A percentile compares a stretch with the other conserved stretches of the same genome.
These are phyloP conservation scores for Elaeis guineensis DNA, from an alignment of 176 grass and related monocot genomes.

Conservation along the genomic window DNA sequence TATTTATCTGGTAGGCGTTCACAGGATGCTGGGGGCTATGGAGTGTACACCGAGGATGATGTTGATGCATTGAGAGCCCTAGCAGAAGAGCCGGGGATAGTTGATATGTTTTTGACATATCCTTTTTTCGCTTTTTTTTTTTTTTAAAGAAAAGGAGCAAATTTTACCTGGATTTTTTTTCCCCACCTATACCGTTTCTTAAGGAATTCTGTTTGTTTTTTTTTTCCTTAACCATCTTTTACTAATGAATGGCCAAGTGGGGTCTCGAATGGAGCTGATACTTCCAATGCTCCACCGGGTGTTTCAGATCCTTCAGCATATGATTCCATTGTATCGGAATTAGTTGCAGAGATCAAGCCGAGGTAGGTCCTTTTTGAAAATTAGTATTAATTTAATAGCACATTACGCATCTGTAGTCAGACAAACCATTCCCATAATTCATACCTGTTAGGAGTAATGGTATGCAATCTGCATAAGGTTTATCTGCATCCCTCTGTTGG, in stretches of 20 bases:
- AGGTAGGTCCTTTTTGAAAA: conserved; percentile 25
- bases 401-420: no score
- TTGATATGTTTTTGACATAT: conserved; percentile 96
- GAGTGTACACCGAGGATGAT: conserved; percentile 59
- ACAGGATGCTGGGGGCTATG: conserved; percentile 28
- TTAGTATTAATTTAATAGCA: no score
- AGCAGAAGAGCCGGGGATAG: conserved; percentile 56
- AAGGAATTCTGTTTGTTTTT: neutral
- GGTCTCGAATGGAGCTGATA: conserved; percentile 47
- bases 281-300: conserved; percentile 35
- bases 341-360: conserved; percentile 77
- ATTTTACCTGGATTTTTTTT: no score
- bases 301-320: conserved; percentile 48
- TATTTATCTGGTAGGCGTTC: conserved; percentile 65
- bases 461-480: no score
- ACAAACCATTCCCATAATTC: neutral
- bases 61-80: conserved; percentile 77
- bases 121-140: conserved; percentile 24
- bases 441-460: neutral
- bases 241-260: conserved; percentile 94
- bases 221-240: conserved; percentile 45
- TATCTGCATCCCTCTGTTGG: no score
- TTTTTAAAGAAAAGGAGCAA: no score
- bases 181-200: neutral
- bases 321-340: conserved; percentile 53